A percentile compares a stretch with the other conserved stretches of the same genome.
Conservation (phyloP, 225 moss, liverwort and hornwort genomes). For the Sphagnum tenellum region DNA sequence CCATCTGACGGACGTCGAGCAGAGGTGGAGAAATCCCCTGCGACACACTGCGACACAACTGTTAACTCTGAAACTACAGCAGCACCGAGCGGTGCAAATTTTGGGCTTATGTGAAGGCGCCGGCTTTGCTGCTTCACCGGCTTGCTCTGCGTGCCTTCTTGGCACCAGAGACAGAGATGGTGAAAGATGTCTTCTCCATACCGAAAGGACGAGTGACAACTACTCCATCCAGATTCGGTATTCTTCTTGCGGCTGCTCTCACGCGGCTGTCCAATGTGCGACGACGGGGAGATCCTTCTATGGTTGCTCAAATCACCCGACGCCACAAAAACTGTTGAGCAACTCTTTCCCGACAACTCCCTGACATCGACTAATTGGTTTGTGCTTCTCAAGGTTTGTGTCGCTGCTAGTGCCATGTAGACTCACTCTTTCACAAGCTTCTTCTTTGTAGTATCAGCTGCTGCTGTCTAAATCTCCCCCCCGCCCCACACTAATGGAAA, state of each 20-base stretch:
- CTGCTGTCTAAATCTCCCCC: too few relatives aligned
- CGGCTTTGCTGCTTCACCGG: too few relatives aligned
- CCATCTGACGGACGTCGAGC: background rate
- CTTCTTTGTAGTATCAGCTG: too few relatives aligned
- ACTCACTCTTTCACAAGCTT: background rate
- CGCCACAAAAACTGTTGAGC: too few relatives aligned
- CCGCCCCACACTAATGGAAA: too few relatives aligned
- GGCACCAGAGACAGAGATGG: too few relatives aligned
- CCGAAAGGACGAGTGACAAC: too few relatives aligned
- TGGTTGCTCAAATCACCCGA: background rate
- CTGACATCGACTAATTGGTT: background rate
- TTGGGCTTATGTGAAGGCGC: too few relatives aligned
- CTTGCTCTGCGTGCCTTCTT: too few relatives aligned
- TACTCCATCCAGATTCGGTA: too few relatives aligned
- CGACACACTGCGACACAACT: background rate
- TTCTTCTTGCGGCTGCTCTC: background rate
- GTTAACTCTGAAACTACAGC: background rate
- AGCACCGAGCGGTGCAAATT: too few relatives aligned
- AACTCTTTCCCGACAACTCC: background rate
- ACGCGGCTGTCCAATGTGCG: background rate
- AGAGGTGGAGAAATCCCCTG: background rate
- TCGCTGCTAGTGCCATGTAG: slow-evolving; percentile 1
- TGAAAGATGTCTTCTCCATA: too few relatives aligned
- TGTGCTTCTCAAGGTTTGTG: background rate
- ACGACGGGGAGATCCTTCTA: background rate